Percentiles rank a stretch among this genome's conserved stretches.
phyloP scores from a whole-genome alignment of 1,284 basidiomycete genomes.

The Leccinum fuscescens region DNA sequence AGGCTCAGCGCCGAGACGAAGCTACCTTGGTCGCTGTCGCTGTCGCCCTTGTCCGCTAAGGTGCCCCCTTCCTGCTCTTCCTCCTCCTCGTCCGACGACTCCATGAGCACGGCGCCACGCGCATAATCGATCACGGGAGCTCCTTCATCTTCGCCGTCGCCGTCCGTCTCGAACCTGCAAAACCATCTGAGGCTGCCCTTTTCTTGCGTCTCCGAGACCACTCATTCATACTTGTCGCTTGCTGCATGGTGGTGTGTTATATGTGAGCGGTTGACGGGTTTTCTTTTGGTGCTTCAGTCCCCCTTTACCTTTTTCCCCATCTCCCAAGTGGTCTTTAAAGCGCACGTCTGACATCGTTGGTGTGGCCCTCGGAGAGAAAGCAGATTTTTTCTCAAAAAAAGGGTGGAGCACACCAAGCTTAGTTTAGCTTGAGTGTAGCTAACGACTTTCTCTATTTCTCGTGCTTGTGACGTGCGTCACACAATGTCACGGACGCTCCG shows the following conservation, averaged over 20 bases:
- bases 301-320: constrained; percentile 27
- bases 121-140: constrained; percentile 70
- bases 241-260: constrained; percentile 34
- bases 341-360: too few relatives aligned
- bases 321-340: too few relatives aligned
- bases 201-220: constrained; percentile 66
- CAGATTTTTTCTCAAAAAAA: too few relatives aligned
- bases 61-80: constrained; percentile 35
- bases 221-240: constrained; percentile 89
- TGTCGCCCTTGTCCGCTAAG: constrained; percentile 24
- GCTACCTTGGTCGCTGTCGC: constrained; percentile 49
- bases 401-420: not conserved
- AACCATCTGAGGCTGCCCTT: constrained; percentile 79
- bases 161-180: constrained; percentile 69
- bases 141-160: constrained; percentile 33
- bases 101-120: constrained; percentile 81
- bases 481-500: too few relatives aligned
- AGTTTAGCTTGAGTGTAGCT: too few relatives aligned
- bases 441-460: too few relatives aligned
- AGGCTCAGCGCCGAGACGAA: constrained; percentile 46
- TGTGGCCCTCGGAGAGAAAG: too few relatives aligned
- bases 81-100: constrained; percentile 84
- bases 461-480: too few relatives aligned
- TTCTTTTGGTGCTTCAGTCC: constrained; percentile 11
- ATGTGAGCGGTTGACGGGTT: constrained; percentile 3